Base-by-base conservation (phyloP, 768 basidiomycete species). In the Chiua virens region DNA sequence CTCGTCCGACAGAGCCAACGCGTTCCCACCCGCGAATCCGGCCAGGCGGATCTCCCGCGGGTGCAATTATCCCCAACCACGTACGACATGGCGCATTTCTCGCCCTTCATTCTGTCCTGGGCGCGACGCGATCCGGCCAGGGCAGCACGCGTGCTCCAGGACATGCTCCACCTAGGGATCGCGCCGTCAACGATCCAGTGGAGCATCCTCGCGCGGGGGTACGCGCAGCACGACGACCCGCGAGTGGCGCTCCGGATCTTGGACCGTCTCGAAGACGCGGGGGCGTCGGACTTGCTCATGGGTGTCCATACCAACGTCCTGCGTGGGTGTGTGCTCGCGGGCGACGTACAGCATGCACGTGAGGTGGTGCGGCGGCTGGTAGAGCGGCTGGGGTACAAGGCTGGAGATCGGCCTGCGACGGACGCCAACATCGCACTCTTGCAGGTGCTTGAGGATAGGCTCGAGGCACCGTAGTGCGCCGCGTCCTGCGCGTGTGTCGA, bases 91-190 rank as follows among this genome's bases (percentile, higher is more conserved):
- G 58, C 67, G 32, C 71, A 72, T 53, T 88, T 87, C 60, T 79
- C 73, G 1, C 75, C 81, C 0, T 87, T 87, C 61, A 64, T 86
- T 36, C 62, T 68, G 32, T 63, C 62, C 18, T 68, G 81, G 57
- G 71, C 73, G 45, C 47, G 56, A 5, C 45, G 60, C 4, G 56
- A 53, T 2, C 60, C 74, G 1, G 42, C 57, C 5, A 60, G 62
- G 25, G 79, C 77, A 0, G 58, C 69, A 0, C 52, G 57, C 20
- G 70, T 85, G 18, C 45, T 87, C 35, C 55, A 55, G n/a, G 82
- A 86, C 59, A 85, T 87, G 81, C 41, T 71, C 4, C 45, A 58
- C 8, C 58, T 77, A 0, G 77, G 76, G 5, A 54, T 87, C 25
- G 45, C 58, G 6, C 84, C 84, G 0, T 66, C 65, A 21, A 57